Evolutionary conservation across 2,329 filamentous ascomycete genomes (phyloP).

Genomic region (Berkeleyomyces rouxiae): DNA sequence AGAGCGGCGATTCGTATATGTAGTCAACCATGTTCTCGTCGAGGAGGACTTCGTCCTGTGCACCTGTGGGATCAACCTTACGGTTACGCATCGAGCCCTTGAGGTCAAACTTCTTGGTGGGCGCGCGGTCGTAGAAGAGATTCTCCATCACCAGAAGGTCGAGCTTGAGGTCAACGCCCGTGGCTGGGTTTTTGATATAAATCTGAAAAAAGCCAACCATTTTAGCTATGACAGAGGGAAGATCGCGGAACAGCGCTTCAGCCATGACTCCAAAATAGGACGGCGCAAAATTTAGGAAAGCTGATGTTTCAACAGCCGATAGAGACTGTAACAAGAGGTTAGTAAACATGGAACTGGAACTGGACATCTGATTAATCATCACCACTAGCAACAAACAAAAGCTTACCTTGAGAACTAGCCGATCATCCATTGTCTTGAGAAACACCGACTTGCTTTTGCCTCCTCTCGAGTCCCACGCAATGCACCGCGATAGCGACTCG

Average conservation of each 20-base stretch:
- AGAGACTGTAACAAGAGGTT: slow-evolving; percentile 42
- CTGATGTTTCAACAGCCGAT: slow-evolving; percentile 77
- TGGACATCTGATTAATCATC: background rate
- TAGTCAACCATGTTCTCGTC: slow-evolving; percentile 99
- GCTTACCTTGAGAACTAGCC: slow-evolving; percentile 65
- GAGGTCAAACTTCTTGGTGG: slow-evolving; percentile 82
- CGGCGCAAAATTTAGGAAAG: slow-evolving; percentile 87
- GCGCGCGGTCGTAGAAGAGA: slow-evolving; percentile 84
- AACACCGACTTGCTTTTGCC: slow-evolving; percentile 97
- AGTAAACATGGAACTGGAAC: background rate
- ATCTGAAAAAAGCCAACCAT: slow-evolving; percentile 99
- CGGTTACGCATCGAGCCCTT: slow-evolving; percentile 98
- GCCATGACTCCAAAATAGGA: slow-evolving; percentile 97
- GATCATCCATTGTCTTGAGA: slow-evolving; percentile 86
- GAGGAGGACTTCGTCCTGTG: slow-evolving; percentile 87
- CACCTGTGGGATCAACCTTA: slow-evolving; percentile 87
- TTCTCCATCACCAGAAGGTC: slow-evolving; percentile 96
- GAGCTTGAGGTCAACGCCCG: slow-evolving; percentile 84
- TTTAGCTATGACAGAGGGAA: slow-evolving; percentile 94
- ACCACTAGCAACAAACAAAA: slow-evolving; percentile 12
- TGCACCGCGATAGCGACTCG: slow-evolving; percentile 82
- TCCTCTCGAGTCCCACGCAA: slow-evolving; percentile 96
- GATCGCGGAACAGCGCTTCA: slow-evolving; percentile 82
- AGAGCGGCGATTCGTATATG: slow-evolving; percentile 92
- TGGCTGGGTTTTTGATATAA: slow-evolving; percentile 85